Evolutionary conservation across 2,329 filamentous ascomycete species (phyloP).

Genomic region (Pseudogymnoascus verrucosus): DNA sequence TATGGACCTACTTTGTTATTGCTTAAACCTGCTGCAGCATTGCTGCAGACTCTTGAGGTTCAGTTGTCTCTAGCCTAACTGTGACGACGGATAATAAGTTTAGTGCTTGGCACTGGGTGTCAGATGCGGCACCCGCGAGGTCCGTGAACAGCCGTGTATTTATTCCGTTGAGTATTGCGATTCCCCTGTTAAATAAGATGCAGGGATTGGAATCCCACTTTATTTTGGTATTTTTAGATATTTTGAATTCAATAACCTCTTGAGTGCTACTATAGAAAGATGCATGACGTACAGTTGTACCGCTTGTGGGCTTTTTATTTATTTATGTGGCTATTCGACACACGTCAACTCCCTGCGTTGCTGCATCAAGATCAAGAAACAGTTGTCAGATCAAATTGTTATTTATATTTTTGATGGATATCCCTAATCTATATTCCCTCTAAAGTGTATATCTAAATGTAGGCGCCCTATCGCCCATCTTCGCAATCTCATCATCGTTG

Average conservation of each 20-base stretch:
- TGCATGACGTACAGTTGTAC: background rate
- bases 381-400: background rate
- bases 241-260: background rate
- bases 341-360: background rate
- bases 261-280: background rate
- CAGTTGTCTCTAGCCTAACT: background rate
- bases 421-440: background rate
- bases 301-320: background rate
- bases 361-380: background rate
- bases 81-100: background rate
- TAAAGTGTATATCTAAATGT: conserved; percentile 36
- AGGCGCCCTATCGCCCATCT: conserved; percentile 42
- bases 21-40: background rate
- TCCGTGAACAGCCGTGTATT: background rate
- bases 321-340: background rate
- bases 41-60: background rate
- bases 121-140: background rate
- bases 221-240: background rate
- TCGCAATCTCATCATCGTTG: conserved; percentile 37
- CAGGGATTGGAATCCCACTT: background rate
- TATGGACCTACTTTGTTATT: background rate
- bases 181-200: background rate
- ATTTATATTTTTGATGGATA: background rate
- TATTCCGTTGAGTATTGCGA: background rate
- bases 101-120: background rate